These are phyloP conservation scores for Echinochloa phyllopogon DNA, from an alignment of 176 grass and related monocot genomes.

Conservation along the genomic window DNA sequence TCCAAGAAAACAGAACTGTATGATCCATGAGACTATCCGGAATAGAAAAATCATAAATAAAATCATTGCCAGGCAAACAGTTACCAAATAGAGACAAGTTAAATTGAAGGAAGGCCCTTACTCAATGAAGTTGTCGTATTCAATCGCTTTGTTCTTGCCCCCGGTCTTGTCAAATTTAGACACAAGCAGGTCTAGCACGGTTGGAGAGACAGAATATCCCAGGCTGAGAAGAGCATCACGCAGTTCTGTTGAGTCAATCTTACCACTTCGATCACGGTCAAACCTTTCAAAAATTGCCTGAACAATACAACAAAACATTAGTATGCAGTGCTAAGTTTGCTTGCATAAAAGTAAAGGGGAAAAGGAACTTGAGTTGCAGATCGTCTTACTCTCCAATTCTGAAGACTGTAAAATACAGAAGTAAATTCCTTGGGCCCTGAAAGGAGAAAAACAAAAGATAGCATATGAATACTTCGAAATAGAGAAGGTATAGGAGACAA, in stretches of 20 bases:
- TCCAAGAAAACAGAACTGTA: too few relatives aligned
- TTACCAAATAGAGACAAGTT: neutral
- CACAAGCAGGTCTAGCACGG: conserved; percentile 84
- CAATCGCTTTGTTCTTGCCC: conserved; percentile 78
- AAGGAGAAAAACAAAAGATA: conserved; percentile 23
- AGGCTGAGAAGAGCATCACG: conserved; percentile 88
- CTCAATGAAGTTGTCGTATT: conserved; percentile 99
- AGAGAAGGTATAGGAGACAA: neutral
- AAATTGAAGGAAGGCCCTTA: conserved; percentile 48
- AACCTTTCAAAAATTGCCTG: conserved; percentile 93
- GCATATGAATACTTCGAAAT: neutral
- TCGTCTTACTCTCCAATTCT: conserved; percentile 86
- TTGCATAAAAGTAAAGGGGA: neutral
- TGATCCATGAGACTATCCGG: neutral
- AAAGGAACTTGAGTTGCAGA: neutral
- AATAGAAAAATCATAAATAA: neutral
- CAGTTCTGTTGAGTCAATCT: conserved; percentile 80
- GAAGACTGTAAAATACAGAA: conserved; percentile 93
- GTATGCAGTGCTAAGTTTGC: neutral
- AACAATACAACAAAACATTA: conserved; percentile 26
- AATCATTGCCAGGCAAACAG: neutral
- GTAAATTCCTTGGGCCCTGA: conserved; percentile 91
- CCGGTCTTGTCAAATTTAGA: conserved; percentile 96
- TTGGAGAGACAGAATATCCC: conserved; percentile 86
- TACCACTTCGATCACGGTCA: conserved; percentile 89